A percentile compares a stretch with the other conserved stretches of the same genome.
phyloP scores from a whole-genome alignment of 1,139 yeast species.

The Pichia sp. region DNA sequence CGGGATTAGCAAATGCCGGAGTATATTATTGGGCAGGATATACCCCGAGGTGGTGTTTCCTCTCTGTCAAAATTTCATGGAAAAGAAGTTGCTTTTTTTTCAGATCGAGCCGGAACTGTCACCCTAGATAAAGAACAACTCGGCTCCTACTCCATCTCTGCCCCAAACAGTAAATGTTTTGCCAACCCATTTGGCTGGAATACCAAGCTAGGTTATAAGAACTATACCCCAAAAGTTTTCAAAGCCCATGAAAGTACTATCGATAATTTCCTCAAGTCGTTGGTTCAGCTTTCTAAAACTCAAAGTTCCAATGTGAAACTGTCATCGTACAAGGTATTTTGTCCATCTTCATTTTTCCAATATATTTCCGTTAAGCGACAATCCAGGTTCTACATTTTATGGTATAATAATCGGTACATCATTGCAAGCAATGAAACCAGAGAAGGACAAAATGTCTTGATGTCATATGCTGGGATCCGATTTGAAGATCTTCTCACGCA shows the following conservation, averaged over 20 bases:
- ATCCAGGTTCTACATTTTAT: constrained; percentile 15
- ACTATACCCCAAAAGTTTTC: constrained; percentile 14
- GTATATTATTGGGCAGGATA: not conserved
- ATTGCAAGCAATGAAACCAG: constrained; percentile 18
- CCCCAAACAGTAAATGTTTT: not conserved
- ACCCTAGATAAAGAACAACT: constrained; percentile 10
- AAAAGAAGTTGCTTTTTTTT: constrained; percentile 13
- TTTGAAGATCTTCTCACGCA: constrained; percentile 20
- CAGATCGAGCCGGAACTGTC: constrained; percentile 7
- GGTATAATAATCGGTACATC: constrained; percentile 3
- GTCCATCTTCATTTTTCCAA: constrained; percentile 20
- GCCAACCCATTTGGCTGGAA: constrained; percentile 13
- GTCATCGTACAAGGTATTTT: constrained; percentile 6
- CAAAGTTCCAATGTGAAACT: not conserved
- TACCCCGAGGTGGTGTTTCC: not conserved
- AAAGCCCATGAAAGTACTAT: constrained; percentile 9
- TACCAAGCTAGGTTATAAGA: constrained; percentile 9
- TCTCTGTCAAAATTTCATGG: not conserved
- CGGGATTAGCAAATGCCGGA: not conserved
- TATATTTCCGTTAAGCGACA: constrained; percentile 6
- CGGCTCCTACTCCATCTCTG: constrained; percentile 1
- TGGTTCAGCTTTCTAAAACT: constrained; percentile 1
- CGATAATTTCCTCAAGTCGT: constrained; percentile 4
- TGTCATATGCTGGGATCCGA: constrained; percentile 21
- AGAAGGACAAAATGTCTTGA: constrained; percentile 12